Evolutionary conservation across 2,329 filamentous ascomycete genomes (phyloP), one percentile per base, ranked within the genome.

Genomic region (Botryotinia calthae): DNA sequence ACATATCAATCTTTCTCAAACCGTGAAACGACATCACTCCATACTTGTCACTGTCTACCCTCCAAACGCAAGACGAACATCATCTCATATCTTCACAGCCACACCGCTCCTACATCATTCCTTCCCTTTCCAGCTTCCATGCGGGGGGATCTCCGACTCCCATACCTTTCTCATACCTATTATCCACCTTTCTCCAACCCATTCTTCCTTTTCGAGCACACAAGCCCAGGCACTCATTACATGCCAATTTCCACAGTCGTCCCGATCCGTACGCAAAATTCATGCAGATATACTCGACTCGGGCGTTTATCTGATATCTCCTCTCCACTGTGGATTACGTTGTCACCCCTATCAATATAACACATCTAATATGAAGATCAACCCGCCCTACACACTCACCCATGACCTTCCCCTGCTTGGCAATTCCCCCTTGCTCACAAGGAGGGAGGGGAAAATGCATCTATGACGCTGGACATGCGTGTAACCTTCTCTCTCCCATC

Each of bases 311-410:
- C 63, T 25, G 4, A 46, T 51, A 25, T 51, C 12, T 40, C 34
- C n/a, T 51, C 28, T 37, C 63, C 31, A 37, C 22, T 51, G 22
- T 44, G 22, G 46, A 37, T 37, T n/a, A 0, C 22, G 14, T n/a
- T 66, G 8, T 44, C 2, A 51, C 25, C 31, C 31, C 46, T 40
- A 54, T 67, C 64, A 28, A 67, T 67, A 67, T 54, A 18, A 54
- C 34, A 40, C 64, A 40, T 25, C 64, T n/a, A 51, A 65, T 67
- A 67, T 67, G 64, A 67, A 54, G 46, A 67, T 67, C 64, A 20
- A 28, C 34, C 46, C 64, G 64, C 64, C 64, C 16, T 67, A 67
- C 25, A 46, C 44, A 65, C 28, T 44, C n/a, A 65, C 20, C 62
- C 42, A 48, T 51, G 28, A 37, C 31, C 22, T n/a, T 25, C 59